A percentile compares a stretch with the other conserved stretches of the same genome.
Evolutionary conservation across 129 eudicot genomes (phyloP).

Genomic region (Glebionis coronaria): DNA sequence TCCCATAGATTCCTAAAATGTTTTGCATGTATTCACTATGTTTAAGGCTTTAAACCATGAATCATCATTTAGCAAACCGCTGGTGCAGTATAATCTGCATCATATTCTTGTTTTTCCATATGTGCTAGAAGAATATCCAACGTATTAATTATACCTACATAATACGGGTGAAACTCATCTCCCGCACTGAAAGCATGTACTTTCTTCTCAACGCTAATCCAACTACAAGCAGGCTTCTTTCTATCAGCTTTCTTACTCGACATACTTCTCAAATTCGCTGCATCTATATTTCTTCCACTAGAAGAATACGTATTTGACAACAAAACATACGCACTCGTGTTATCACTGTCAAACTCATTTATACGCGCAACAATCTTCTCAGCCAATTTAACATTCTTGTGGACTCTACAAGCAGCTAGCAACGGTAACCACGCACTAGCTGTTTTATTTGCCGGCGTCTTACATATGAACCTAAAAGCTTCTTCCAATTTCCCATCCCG

Average conservation of each 20-base stretch:
- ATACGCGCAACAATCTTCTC: constrained; percentile 54
- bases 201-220: constrained; percentile 31
- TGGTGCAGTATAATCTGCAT: constrained; percentile 27
- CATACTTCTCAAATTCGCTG: constrained; percentile 27
- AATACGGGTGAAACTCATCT: constrained; percentile 54
- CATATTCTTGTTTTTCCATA: constrained; percentile 45
- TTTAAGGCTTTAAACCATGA: background rate
- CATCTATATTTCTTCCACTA: no score
- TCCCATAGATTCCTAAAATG: constrained; percentile 33
- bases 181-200: constrained; percentile 65
- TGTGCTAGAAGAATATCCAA: constrained; percentile 35
- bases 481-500: no score
- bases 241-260: constrained; percentile 45
- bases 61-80: constrained; percentile 42
- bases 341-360: constrained; percentile 34
- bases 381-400: constrained; percentile 68
- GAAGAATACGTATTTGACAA: no score
- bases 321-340: no score
- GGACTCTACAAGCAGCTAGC: constrained; percentile 15
- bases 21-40: constrained; percentile 43
- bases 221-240: constrained; percentile 49
- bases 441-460: no score
- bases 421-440: no score
- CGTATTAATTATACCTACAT: constrained; percentile 33
- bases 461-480: no score